Conservation (phyloP, 2,329 filamentous ascomycete species). For the Parasarocladium wereldwijsianum region DNA sequence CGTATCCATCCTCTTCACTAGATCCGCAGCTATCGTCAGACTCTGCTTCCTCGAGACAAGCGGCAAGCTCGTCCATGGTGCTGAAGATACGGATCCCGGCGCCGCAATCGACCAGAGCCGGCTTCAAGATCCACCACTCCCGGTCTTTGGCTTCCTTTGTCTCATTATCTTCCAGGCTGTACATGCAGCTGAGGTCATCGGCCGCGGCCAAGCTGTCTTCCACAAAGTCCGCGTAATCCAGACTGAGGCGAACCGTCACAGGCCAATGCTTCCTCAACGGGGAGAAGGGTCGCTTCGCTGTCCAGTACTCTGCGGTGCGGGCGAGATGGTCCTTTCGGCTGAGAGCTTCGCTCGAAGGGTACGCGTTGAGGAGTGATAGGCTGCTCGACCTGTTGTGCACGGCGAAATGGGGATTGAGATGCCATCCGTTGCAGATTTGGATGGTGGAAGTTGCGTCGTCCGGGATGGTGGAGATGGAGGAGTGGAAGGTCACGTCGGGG, state of each 20-base stretch:
- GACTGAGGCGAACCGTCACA: constrained; percentile 17
- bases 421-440: constrained; percentile 20
- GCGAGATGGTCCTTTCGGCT: constrained; percentile 22
- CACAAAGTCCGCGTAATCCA: constrained; percentile 23
- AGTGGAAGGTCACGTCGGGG: constrained; percentile 13
- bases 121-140: constrained; percentile 25
- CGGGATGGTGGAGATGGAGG: constrained; percentile 15
- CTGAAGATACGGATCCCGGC: constrained; percentile 24
- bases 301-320: constrained; percentile 20
- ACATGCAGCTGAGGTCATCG: constrained; percentile 19
- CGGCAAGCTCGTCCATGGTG: constrained; percentile 19
- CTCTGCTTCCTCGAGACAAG: constrained; percentile 19
- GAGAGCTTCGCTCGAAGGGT: constrained; percentile 23
- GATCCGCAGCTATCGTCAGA: too few species aligned
- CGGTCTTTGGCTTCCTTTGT: constrained; percentile 12
- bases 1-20: constrained; percentile 13
- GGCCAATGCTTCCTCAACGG: constrained; percentile 16
- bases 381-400: constrained; percentile 14
- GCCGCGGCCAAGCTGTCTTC: constrained; percentile 21
- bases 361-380: constrained; percentile 21
- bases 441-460: constrained; percentile 10
- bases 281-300: constrained; percentile 18
- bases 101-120: constrained; percentile 23
- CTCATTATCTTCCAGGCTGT: constrained; percentile 20
- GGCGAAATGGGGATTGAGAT: constrained; percentile 18